A percentile compares a stretch with the other conserved stretches of the same genome.
phyloP scores from a whole-genome alignment of 2,329 filamentous ascomycete genomes.

The Aaosphaeria pasadenensis region DNA sequence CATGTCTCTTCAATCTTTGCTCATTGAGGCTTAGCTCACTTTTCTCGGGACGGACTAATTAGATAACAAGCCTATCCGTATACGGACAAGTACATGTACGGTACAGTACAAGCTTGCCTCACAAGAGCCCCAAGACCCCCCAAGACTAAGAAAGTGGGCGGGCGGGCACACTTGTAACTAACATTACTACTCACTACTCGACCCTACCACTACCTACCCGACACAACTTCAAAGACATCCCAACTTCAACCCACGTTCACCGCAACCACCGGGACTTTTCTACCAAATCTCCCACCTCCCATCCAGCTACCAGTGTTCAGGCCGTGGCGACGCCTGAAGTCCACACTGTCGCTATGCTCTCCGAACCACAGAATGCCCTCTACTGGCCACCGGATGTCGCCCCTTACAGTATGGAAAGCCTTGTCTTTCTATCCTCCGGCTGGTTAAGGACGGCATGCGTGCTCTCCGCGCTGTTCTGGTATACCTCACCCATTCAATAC shows the following conservation, averaged over 20 bases:
- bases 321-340: slow-evolving; percentile 9
- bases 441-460: slow-evolving; percentile 36
- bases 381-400: slow-evolving; percentile 32
- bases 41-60: too few species aligned
- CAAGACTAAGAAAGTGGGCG: too few species aligned
- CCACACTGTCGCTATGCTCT: slow-evolving; percentile 22
- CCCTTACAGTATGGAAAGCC: slow-evolving; percentile 33
- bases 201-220: too few species aligned
- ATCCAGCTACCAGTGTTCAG: not conserved
- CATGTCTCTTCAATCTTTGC: too few species aligned
- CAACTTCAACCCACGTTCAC: not conserved
- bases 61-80: too few species aligned
- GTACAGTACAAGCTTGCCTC: too few species aligned
- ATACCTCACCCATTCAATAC: slow-evolving; percentile 2
- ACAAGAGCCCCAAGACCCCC: too few species aligned
- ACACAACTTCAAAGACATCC: too few species aligned
- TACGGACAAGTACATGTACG: too few species aligned
- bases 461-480: slow-evolving; percentile 35
- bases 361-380: slow-evolving; percentile 27
- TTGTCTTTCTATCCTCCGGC: slow-evolving; percentile 31
- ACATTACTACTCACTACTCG: too few species aligned
- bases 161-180: too few species aligned
- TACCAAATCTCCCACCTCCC: not conserved
- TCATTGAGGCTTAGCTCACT: too few species aligned
- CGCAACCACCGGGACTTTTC: not conserved